phyloP scores from a whole-genome alignment of 2,329 filamentous ascomycete genomes.

The Pestalotiopsis sp. region DNA sequence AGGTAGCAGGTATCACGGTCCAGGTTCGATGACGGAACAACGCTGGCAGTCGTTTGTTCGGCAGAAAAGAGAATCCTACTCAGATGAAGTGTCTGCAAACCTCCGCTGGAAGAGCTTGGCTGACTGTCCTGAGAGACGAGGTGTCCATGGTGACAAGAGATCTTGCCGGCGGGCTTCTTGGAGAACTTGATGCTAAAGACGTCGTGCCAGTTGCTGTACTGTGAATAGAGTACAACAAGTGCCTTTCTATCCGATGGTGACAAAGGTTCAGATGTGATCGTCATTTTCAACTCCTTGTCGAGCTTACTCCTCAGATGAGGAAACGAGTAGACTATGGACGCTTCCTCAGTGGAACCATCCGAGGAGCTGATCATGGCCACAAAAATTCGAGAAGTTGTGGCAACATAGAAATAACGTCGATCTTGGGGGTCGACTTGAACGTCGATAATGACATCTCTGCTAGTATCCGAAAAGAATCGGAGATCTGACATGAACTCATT shows the following conservation, averaged over 20 bases:
- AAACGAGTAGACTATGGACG: slow-evolving; percentile 39
- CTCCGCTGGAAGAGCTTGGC: neutral
- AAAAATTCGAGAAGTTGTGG: slow-evolving; percentile 29
- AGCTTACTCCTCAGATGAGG: slow-evolving; percentile 42
- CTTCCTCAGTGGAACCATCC: slow-evolving; percentile 19
- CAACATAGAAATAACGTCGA: slow-evolving; percentile 28
- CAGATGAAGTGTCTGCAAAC: slow-evolving; percentile 21
- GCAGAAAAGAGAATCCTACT: slow-evolving; percentile 21
- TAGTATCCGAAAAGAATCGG: slow-evolving; percentile 19
- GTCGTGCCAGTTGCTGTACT: slow-evolving; percentile 23
- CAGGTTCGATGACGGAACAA: neutral
- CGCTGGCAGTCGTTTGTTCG: neutral
- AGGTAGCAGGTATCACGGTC: slow-evolving; percentile 36
- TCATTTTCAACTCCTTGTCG: slow-evolving; percentile 40
- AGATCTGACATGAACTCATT: slow-evolving; percentile 26
- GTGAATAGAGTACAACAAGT: slow-evolving; percentile 27
- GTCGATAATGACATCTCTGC: slow-evolving; percentile 26
- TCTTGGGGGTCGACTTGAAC: slow-evolving; percentile 25
- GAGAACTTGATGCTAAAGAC: slow-evolving; percentile 24
- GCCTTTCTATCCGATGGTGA: slow-evolving; percentile 15
- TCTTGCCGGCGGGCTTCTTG: slow-evolving; percentile 19
- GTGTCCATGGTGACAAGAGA: slow-evolving; percentile 24
- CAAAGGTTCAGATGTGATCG: slow-evolving; percentile 29
- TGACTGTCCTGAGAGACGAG: slow-evolving; percentile 7
- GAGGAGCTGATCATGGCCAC: slow-evolving; percentile 23